A percentile compares a stretch with the other conserved stretches of the same genome.
These are phyloP conservation scores for Hyphodiscus hymeniophilus DNA, from an alignment of 495 filamentous ascomycete genomes.

Conservation along the genomic window DNA sequence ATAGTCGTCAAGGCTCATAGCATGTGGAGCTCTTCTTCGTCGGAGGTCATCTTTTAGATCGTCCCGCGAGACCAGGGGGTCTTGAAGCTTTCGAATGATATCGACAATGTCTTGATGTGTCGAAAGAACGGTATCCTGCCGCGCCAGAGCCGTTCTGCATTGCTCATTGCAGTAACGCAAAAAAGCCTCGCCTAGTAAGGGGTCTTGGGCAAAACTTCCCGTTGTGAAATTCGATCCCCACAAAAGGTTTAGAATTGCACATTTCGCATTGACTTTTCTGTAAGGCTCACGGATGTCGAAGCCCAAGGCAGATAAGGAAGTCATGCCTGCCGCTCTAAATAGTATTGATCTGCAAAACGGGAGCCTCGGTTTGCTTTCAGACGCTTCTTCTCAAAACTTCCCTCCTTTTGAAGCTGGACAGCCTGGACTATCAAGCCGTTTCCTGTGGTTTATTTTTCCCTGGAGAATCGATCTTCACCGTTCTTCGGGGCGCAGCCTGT, in stretches of 20 bases:
- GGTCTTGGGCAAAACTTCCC: not conserved
- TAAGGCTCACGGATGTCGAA: not conserved
- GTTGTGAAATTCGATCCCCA: not conserved
- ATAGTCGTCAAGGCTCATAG: not conserved
- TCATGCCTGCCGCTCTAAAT: too few relatives aligned
- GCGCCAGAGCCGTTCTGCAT: not conserved
- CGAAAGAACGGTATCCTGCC: not conserved
- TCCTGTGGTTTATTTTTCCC: too few relatives aligned
- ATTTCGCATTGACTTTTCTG: not conserved
- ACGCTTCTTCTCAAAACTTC: too few relatives aligned
- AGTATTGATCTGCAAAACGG: too few relatives aligned
- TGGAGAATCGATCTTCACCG: too few relatives aligned
- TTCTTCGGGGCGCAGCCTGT: too few relatives aligned
- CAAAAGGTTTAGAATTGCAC: not conserved
- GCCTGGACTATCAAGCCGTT: too few relatives aligned
- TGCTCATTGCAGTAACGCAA: not conserved
- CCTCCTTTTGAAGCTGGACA: too few relatives aligned
- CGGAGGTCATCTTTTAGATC: too few relatives aligned
- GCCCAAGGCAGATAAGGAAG: not conserved
- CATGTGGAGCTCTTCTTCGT: not conserved
- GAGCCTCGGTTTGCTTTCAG: too few relatives aligned
- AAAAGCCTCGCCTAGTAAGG: not conserved
- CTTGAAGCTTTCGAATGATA: not conserved
- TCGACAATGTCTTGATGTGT: not conserved
- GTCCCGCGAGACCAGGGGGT: not conserved